A percentile compares a stretch with the other conserved stretches of the same genome.
These are phyloP conservation scores for Chamaecyparis obtusa DNA, from an alignment of 75 land plant genomes.

Conservation along the genomic window DNA sequence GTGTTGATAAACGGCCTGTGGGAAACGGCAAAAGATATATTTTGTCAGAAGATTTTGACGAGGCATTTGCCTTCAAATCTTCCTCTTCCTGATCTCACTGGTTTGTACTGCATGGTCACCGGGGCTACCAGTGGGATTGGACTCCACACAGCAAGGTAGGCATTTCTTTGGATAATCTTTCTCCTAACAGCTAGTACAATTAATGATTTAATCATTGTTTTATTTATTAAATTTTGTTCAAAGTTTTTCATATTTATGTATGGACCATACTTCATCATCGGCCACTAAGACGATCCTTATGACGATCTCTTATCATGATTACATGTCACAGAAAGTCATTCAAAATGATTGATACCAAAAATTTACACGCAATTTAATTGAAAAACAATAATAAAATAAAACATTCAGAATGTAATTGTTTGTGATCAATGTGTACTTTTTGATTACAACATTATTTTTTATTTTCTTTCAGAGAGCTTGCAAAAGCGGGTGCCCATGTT, in stretches of 20 bases:
- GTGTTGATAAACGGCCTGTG: conserved; percentile 34
- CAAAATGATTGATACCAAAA: too few relatives aligned
- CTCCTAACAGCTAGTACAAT: not conserved
- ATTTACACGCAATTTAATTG: too few relatives aligned
- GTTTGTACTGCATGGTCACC: conserved; percentile 39
- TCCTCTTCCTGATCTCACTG: conserved; percentile 23
- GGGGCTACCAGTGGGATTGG: conserved; percentile 64
- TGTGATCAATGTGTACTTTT: not conserved
- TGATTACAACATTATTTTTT: not conserved
- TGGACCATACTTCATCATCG: too few relatives aligned
- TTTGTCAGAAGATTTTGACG: conserved; percentile 31
- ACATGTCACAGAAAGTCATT: too few relatives aligned
- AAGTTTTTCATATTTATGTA: too few relatives aligned
- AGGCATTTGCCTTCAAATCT: conserved; percentile 31
- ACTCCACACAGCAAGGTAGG: conserved; percentile 60
- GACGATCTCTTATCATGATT: too few relatives aligned
- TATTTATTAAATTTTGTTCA: too few relatives aligned
- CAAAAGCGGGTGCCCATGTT: conserved; percentile 51
- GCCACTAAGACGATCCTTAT: too few relatives aligned
- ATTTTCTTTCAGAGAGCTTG: conserved; percentile 36
- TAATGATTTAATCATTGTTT: too few relatives aligned
- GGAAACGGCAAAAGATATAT: conserved; percentile 21
- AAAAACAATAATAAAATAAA: too few relatives aligned
- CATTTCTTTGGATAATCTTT: not conserved
- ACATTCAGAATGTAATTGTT: too few relatives aligned